These are phyloP conservation scores for Rosa chinensis DNA, from an alignment of 306 rosid species.

Conservation along the genomic window DNA sequence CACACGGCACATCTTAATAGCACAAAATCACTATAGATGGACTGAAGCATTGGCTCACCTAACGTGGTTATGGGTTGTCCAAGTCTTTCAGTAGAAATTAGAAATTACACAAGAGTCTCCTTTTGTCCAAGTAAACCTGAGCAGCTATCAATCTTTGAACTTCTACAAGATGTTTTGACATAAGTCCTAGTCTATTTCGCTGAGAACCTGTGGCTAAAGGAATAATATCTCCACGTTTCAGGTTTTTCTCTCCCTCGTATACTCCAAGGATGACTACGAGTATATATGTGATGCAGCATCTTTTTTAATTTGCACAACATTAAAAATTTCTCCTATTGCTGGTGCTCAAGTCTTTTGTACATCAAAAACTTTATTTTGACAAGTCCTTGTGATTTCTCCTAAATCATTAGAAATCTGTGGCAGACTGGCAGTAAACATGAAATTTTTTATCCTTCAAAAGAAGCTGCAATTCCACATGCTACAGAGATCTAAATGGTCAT, in stretches of 20 bases:
- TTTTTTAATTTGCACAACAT: too few species aligned
- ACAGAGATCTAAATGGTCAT: background rate
- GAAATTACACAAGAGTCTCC: background rate
- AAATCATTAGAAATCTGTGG: background rate
- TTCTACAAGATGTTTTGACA: background rate
- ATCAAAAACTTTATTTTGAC: too few species aligned
- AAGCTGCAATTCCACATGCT: background rate
- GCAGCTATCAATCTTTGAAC: background rate
- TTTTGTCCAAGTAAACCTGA: background rate
- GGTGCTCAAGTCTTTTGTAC: background rate
- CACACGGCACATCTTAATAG: too few species aligned
- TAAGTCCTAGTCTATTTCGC: background rate
- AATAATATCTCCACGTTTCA: too few species aligned
- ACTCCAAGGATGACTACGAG: too few species aligned
- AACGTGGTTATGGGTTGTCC: background rate
- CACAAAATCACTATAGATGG: too few species aligned
- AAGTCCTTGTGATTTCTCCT: too few species aligned
- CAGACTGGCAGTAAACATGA: background rate
- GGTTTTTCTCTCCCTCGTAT: too few species aligned
- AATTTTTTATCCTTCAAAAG: background rate
- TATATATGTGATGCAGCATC: too few species aligned
- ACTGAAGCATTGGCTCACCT: too few species aligned
- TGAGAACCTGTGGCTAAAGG: too few species aligned
- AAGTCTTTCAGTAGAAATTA: background rate
- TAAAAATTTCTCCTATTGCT: too few species aligned